Evolutionary conservation across 441 rosid species (phyloP).

Genomic region (Pelargonium citronellum): DNA sequence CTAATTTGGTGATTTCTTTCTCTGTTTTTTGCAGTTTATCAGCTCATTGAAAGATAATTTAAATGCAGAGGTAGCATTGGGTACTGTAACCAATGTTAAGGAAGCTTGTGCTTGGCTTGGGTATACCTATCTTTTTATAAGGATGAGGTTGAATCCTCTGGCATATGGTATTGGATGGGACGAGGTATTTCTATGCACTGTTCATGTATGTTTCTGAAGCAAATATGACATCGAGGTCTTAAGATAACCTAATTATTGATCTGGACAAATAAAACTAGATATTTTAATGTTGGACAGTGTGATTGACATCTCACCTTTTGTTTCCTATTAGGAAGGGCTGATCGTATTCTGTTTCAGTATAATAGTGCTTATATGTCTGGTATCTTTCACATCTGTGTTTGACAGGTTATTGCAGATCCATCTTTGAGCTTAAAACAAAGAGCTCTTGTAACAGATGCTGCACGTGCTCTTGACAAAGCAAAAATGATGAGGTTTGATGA

Average conservation of each 20-base stretch:
- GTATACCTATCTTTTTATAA: constrained; percentile 89
- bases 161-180: constrained; percentile 99
- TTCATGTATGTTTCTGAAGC: background rate
- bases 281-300: background rate
- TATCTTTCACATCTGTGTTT: constrained; percentile 26
- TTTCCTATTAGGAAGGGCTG: constrained; percentile 12
- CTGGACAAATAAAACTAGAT: background rate
- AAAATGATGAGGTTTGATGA: constrained; percentile 99
- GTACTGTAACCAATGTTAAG: constrained; percentile 97
- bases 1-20: constrained; percentile 8
- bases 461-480: constrained; percentile 96
- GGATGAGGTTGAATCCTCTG: constrained; percentile 96
- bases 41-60: constrained; percentile 89
- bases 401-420: constrained; percentile 91
- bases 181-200: constrained; percentile 51
- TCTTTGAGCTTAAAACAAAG: constrained; percentile 81
- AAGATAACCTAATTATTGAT: constrained; percentile 2
- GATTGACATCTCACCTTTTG: constrained; percentile 5
- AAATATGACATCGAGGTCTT: background rate
- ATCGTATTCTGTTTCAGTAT: constrained; percentile 13
- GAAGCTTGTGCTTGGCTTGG: constrained; percentile 99
- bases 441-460: constrained; percentile 90
- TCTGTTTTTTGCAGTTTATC: constrained; percentile 63
- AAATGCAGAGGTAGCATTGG: constrained; percentile 97
- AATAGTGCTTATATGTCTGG: constrained; percentile 18